Evolutionary conservation across 371 early-diverging fungal genomes (phyloP), one percentile per base, ranked within the genome.

Genomic region (Mucor circinelloides): DNA sequence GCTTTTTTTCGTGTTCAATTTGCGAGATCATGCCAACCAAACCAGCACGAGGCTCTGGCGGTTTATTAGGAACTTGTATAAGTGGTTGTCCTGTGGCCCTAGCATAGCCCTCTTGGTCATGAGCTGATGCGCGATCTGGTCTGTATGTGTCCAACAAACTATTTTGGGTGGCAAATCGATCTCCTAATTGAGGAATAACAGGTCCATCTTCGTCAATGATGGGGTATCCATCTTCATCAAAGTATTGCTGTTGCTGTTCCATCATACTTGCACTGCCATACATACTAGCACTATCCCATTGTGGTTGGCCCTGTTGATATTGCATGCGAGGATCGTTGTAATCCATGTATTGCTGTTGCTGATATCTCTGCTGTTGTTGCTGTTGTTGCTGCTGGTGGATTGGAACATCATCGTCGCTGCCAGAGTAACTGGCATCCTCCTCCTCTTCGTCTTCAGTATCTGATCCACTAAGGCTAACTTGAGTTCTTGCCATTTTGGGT

Each of bases 21-120:
- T 80, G 83, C 6, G 83, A 78, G 27, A 83, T 83, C 75, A 80
- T 73, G 30, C 82, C 82, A 3, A 83, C 74, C 9, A 83, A 50
- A 42, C 84, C 84, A 34, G 80, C 67, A 23, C 76, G 76, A 28
- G 81, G 81, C 59, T 76, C 74, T 19, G 73, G 66, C 2, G 73
- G 77, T 55, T 80, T 83, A 48, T 70, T 71, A 2, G 78, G 77
- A 2, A 81, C 60, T 40, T 78, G 73, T 9, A 83, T 76, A 7
- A 83, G 56, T 6, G 84, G 81, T 21, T 83, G 84, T 4, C 84
- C 84, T 2, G 80, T 69, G 13, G 71, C 78, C 62, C 72, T 57
- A 12, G 84, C 84, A 62, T 76, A 80, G 7, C 75, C 82, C 31
- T 75, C 71, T 67, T 79, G 79, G 21, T 82, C 82, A 52, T 72